Evolutionary conservation across 495 filamentous ascomycete species (phyloP).

Genomic region (Aspergillus avenaceus): DNA sequence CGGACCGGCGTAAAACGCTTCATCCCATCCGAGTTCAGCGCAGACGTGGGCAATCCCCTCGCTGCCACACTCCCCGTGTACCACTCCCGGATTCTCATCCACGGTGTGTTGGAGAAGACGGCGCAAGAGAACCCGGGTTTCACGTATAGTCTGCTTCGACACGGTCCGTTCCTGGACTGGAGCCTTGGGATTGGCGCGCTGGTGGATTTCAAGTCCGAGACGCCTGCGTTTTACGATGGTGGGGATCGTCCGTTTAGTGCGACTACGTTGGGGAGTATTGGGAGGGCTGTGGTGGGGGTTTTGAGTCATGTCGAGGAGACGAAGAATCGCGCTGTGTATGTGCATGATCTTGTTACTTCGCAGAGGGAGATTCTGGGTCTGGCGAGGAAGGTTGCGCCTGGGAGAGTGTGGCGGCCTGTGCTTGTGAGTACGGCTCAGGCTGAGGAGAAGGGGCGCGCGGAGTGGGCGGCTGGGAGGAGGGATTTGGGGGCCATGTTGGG

Average conservation of each 20-base stretch:
- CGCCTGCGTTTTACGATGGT: conserved; percentile 1
- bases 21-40: conserved; percentile 5
- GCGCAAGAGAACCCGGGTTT: not conserved
- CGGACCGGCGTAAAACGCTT: conserved; percentile 3
- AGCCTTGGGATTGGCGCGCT: not conserved
- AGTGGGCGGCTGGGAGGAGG: not conserved
- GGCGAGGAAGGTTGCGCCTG: conserved; percentile 3
- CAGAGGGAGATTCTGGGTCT: conserved; percentile 2
- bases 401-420: conserved; percentile 2
- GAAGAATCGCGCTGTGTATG: conserved; percentile 1
- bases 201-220: not conserved
- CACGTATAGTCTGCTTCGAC: conserved; percentile 2
- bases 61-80: conserved; percentile 1
- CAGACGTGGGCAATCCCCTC: not conserved
- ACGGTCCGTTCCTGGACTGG: conserved; percentile 7
- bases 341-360: conserved; percentile 4
- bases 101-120: not conserved
- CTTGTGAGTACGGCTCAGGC: conserved; percentile 7
- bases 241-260: conserved; percentile 7
- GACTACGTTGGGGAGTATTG: not conserved
- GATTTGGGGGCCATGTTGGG: conserved; percentile 4
- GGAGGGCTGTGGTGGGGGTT: not conserved
- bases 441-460: not conserved
- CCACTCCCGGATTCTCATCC: not conserved
- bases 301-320: not conserved